Conservation (phyloP, 1,284 basidiomycete genomes). For the Heterobasidion irregulare region DNA sequence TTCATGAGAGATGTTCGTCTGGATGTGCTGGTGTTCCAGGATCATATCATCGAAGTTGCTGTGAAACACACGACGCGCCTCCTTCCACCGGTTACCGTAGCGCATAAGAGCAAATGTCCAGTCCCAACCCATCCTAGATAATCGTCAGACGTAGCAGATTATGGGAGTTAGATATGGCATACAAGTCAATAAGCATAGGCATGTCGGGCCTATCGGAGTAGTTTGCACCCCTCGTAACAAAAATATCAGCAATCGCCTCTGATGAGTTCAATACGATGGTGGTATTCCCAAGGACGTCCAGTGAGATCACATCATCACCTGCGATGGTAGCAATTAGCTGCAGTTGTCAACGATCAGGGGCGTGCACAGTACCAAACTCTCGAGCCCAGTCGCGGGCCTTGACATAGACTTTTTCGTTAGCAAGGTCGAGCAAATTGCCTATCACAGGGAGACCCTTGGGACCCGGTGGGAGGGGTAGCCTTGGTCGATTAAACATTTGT, state of each 20-base stretch:
- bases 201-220: constrained; percentile 21
- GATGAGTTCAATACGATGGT: constrained; percentile 30
- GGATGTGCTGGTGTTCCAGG: constrained; percentile 8
- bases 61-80: constrained; percentile 13
- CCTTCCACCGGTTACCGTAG: constrained; percentile 13
- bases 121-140: constrained; percentile 14
- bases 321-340: too few relatives aligned
- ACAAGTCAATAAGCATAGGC: constrained; percentile 1
- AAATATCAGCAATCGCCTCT: constrained; percentile 26
- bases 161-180: not conserved
- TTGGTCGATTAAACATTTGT: not conserved
- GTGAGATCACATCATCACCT: constrained; percentile 25
- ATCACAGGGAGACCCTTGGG: not conserved
- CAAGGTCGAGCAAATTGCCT: not conserved
- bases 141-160: not conserved
- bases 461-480: not conserved
- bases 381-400: not conserved
- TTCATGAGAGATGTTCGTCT: constrained; percentile 6
- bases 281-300: constrained; percentile 23
- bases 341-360: too few relatives aligned
- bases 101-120: constrained; percentile 15
- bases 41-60: constrained; percentile 10
- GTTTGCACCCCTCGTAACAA: constrained; percentile 29
- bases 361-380: not conserved
- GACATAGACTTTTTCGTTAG: not conserved